Evolutionary conservation across 2,329 filamentous ascomycete species (phyloP), one percentile per base, ranked within the genome.

Genomic region (Calonectria hongkongensis): DNA sequence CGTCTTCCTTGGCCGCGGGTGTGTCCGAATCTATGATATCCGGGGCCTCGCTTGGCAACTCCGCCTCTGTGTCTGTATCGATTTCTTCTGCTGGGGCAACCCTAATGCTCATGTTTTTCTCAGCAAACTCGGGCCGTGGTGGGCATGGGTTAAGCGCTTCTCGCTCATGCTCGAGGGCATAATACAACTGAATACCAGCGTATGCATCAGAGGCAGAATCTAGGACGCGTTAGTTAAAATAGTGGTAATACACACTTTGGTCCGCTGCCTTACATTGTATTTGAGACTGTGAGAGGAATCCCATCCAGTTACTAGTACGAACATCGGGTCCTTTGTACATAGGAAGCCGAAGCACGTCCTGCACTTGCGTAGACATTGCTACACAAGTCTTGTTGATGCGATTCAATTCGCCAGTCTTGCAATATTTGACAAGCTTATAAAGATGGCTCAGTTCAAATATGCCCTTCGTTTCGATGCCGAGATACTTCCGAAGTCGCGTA

Each of bases 121-220:
- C 95, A 4, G 90, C 92, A 77, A 91, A 89, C 18, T 89, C 87
- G 0, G 95, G 95, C 8, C 90, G 87, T 4, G 94, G 93, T 6
- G 96, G 96, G 2, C 85, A 88, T 1, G 95, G 95, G 15, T 90
- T 84, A 73, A 98, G 86, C 8, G 86, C 85, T 76, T 90, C 87
- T 18, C 96, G 89, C 78, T 93, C 90, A 63, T 89, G 85, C 70
- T 98, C 93, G 54, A 98, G 86, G 1, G 89, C 88, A 72, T 94
- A 87, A 79, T 91, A 98, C 1, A 98, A 86, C 69, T 94, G 93
- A 13, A 94, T 84, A 51, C 92, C 91, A 72, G 94, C 95, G 81
- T 98, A 98, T 0, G 95, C 93, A 82, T 98, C 95, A 0, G 94
- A 92, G 15, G 95, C 95, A 12, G 94, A 92, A 83, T 96, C 92